A percentile compares a stretch with the other conserved stretches of the same genome.
Evolutionary conservation across 768 basidiomycete species (phyloP).

Genomic region (Tulasnella sp.): DNA sequence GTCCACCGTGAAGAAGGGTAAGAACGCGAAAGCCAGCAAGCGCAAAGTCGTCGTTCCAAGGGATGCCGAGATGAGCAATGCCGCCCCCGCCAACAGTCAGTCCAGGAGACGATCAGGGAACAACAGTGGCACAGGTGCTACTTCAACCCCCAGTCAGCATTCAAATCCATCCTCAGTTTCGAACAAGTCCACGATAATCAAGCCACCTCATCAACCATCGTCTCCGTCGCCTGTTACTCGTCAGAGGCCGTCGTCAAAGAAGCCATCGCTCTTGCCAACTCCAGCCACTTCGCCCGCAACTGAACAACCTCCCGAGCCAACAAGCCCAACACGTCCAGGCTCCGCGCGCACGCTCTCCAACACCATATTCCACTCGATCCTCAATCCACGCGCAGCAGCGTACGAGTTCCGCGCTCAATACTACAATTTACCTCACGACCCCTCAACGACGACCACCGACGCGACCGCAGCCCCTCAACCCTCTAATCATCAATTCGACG

Average conservation of each 20-base stretch:
- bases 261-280: not conserved
- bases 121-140: not conserved
- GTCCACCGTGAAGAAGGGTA: not conserved
- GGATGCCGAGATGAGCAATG: not conserved
- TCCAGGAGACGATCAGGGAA: not conserved
- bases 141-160: not conserved
- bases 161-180: not conserved
- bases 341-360: not conserved
- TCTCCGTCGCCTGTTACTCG: not conserved
- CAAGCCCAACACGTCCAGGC: not conserved
- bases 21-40: not conserved
- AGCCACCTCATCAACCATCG: not conserved
- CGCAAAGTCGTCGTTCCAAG: not conserved
- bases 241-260: not conserved
- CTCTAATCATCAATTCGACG: not conserved
- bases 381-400: constrained; percentile 13
- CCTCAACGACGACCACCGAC: constrained; percentile 1
- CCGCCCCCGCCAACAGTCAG: not conserved
- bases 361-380: constrained; percentile 7
- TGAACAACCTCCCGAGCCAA: not conserved
- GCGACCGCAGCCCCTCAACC: constrained; percentile 1
- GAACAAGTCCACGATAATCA: not conserved
- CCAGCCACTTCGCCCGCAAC: not conserved
- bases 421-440: not conserved
- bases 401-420: constrained; percentile 13